phyloP scores from a whole-genome alignment of 768 basidiomycete species.

The Mycena haematopus region DNA sequence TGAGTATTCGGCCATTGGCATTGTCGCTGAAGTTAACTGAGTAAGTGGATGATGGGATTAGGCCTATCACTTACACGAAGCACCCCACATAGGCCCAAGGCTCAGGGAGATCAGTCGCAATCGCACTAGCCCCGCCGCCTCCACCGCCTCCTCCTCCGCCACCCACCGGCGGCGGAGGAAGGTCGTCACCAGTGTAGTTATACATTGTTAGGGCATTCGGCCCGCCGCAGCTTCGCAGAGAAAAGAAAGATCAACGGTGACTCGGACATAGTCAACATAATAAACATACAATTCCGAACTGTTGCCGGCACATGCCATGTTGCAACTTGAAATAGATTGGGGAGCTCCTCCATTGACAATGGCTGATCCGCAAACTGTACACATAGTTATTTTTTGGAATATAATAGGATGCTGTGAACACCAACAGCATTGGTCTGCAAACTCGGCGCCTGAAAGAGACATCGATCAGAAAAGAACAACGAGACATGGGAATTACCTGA shows the following conservation, averaged over 20 bases:
- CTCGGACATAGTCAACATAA: background rate
- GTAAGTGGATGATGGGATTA: background rate
- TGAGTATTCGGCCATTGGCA: conserved; percentile 62
- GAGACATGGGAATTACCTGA: conserved; percentile 29
- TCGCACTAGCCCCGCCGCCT: conserved; percentile 26
- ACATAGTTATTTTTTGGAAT: conserved; percentile 15
- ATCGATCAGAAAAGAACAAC: conserved; percentile 43
- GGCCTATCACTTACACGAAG: conserved; percentile 56
- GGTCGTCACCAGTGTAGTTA: conserved; percentile 68
- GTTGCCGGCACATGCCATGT: conserved; percentile 71
- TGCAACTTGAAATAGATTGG: conserved; percentile 59
- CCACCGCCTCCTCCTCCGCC: conserved; percentile 43
- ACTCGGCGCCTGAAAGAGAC: conserved; percentile 47
- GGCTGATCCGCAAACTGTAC: conserved; percentile 55
- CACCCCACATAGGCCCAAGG: conserved; percentile 69
- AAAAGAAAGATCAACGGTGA: background rate
- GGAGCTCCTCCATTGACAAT: conserved; percentile 56
- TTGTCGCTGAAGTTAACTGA: conserved; percentile 55
- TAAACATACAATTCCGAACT: conserved; percentile 52
- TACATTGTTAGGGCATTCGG: conserved; percentile 70
- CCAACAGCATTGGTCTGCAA: conserved; percentile 59
- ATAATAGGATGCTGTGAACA: conserved; percentile 7
- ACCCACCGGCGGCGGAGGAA: conserved; percentile 46
- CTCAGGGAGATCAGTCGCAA: conserved; percentile 59
- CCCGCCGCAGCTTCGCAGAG: conserved; percentile 60